Conservation (phyloP, 2,329 filamentous ascomycete genomes). For the Colletotrichum tabaci region DNA sequence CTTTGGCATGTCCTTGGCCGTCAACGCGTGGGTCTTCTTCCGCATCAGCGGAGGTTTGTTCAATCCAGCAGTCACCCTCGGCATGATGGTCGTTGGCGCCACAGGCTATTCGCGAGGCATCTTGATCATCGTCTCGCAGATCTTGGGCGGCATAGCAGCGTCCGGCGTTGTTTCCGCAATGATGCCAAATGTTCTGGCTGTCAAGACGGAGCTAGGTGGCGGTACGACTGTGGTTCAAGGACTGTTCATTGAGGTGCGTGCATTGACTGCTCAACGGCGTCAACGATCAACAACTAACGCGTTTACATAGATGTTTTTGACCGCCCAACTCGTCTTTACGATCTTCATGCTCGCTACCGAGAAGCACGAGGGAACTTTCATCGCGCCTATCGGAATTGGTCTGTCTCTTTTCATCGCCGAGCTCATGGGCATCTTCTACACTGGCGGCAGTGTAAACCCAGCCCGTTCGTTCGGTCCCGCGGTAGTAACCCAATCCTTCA, state of each 20-base stretch:
- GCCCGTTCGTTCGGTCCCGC: conserved; percentile 65
- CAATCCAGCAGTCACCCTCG: conserved; percentile 54
- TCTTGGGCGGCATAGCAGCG: conserved; percentile 67
- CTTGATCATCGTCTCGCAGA: conserved; percentile 46
- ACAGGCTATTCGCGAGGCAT: neutral
- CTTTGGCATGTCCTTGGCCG: neutral
- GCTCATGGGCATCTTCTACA: conserved; percentile 56
- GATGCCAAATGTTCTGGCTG: conserved; percentile 1
- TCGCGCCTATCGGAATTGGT: conserved; percentile 81
- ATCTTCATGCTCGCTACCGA: conserved; percentile 80
- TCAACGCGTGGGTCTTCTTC: conserved; percentile 65
- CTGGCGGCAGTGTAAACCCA: conserved; percentile 65
- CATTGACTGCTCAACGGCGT: conserved; percentile 62
- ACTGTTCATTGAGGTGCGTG: conserved; percentile 45
- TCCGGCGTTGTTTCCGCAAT: neutral
- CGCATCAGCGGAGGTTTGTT: conserved; percentile 68
- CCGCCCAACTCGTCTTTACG: conserved; percentile 73
- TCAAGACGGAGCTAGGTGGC: neutral
- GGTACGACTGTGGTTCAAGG: conserved; percentile 69
- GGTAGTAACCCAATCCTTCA: conserved; percentile 57
- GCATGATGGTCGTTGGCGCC: neutral
- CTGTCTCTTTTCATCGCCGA: conserved; percentile 70
- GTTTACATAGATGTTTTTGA: conserved; percentile 77
- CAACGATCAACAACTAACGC: conserved; percentile 49
- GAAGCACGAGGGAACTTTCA: conserved; percentile 79